Evolutionary conservation across 2,329 filamentous ascomycete species (phyloP), one percentile per base, ranked within the genome.

Genomic region (Phaeophleospora eucalypticola): DNA sequence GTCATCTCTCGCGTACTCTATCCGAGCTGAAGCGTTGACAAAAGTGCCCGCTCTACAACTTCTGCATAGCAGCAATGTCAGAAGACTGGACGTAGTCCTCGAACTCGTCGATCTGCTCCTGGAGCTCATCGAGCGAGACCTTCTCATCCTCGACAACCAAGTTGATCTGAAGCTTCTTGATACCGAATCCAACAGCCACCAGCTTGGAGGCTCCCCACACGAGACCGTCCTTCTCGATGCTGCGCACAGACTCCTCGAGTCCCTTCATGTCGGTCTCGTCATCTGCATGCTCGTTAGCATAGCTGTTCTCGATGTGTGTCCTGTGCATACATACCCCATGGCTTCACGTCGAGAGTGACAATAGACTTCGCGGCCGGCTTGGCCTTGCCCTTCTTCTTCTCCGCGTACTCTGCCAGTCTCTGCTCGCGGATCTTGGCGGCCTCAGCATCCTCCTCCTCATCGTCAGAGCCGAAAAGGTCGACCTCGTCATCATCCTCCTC

Each of bases 81-180:
- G 86, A 84, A 62, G 89, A 95, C 83, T 98, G 93, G 68, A 98
- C 89, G 71, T 88, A 86, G 71, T 98, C 93, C 78, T 97, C 93
- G 64, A 90, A 81, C 60, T 81, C 87, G 67, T 82, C 80, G 65
- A 97, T 94, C 77, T 87, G 66, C 69, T 88, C 83, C 80, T 95
- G 82, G 61, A 98, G 84, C 55, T 96, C 91, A 62, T 85, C 81
- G 58, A 87, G 71, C 59, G 87, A 90, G 68, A 98, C 72, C 82
- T 96, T 96, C 60, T 97, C 91, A 70, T 98, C 93, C 80, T 97
- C 93, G 58, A 97, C 78, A 63, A 97, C 89, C 62, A 97, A 75
- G 84, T 88, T 97, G 79, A 98, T 95, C 82, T 97, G 91, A 57
- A 98, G 84, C 83, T 97, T 97, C 81, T 87, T 93, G 80, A 98